Evolutionary conservation across 2,329 filamentous ascomycete genomes (phyloP).

Genomic region (Apiospora kogelbergensis): DNA sequence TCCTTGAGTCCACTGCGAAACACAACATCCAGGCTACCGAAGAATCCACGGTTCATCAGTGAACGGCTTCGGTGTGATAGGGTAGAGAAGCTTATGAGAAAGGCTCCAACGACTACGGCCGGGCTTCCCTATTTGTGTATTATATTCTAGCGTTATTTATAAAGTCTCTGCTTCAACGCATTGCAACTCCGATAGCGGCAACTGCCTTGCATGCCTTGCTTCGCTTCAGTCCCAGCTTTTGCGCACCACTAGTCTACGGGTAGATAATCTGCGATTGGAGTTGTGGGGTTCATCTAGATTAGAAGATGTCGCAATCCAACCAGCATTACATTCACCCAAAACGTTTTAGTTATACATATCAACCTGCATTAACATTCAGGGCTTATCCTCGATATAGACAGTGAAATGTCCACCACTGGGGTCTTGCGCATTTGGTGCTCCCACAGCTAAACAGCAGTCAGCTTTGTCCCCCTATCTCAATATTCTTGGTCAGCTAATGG

Average conservation of each 20-base stretch:
- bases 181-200: not conserved
- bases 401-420: too few relatives aligned
- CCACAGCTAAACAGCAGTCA: not conserved
- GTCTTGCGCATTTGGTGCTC: too few relatives aligned
- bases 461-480: not conserved
- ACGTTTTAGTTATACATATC: too few relatives aligned
- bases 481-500: not conserved
- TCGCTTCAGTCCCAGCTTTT: not conserved
- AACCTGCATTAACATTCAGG: too few relatives aligned
- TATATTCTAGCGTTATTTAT: not conserved
- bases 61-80: not conserved
- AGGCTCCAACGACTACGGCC: not conserved
- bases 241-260: not conserved
- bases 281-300: not conserved
- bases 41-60: not conserved
- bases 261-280: not conserved
- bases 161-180: conserved; percentile 1
- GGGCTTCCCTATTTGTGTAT: not conserved
- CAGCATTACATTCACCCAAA: not conserved
- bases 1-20: not conserved
- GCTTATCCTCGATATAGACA: too few relatives aligned
- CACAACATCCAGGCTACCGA: not conserved
- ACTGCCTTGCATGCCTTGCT: not conserved
- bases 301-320: not conserved
- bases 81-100: not conserved